Evolutionary conservation across 1,139 yeast genomes (phyloP), one percentile per base, ranked within the genome.

Genomic region (Lodderomyces metapsilosis): DNA sequence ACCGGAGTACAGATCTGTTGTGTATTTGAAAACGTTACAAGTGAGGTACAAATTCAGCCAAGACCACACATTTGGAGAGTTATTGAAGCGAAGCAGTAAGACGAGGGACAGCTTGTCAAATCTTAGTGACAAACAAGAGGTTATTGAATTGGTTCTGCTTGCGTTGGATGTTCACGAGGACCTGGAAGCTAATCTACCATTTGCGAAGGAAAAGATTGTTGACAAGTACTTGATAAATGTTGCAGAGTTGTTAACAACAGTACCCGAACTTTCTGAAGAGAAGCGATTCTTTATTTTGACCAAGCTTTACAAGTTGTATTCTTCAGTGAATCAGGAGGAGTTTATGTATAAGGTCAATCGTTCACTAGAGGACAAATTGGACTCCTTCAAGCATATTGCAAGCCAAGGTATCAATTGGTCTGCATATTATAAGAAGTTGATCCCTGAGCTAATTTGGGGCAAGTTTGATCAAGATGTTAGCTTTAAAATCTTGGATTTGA

Each of bases 391-490:
- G n/a, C 74, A 71, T 48, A 57, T 71, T 13, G 52, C 61, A 27
- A 59, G 62, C 23, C 72, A 70, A 45, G 77, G 77, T 0, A 60
- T 72, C 23, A 56, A 62, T 39, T 50, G 68, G 41, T 52, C 52
- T 20, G 46, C 49, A 5, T 46, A 67, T 20, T 58, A 61, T 45
- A 60, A 61, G 49, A 49, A 50, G 17, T 41, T 58, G 10, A 43
- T 67, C 10, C 56, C 54, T 43, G 52, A 51, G 15, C 58, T 64
- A 30, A 61, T 66, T 33, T 50, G 48, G 13, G 53, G 45, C 10
- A 45, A 45, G 28, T 52, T 58, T 18, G 43, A 43, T 2, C 20
- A 13, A 16, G 37, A 35, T 10, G 22, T 16, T 17, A 42, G 52
- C 22, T 42, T 58, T 17, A 51, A 48, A 36, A 44, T 67, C 2